Conservation (phyloP, 2,329 filamentous ascomycete species). For the Phyllosticta citribraziliensis region DNA sequence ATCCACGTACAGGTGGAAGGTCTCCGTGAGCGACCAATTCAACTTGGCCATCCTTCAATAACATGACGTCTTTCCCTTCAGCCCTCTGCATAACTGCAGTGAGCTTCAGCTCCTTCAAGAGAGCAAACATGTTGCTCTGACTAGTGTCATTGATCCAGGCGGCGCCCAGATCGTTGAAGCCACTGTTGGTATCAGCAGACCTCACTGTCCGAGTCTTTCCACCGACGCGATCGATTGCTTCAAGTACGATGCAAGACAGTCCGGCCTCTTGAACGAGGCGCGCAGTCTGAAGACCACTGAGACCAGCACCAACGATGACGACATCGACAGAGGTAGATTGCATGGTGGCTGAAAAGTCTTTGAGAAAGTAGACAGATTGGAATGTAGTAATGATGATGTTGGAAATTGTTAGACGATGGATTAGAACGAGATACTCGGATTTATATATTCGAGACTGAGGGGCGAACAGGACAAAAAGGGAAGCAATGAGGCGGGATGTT, state of each 20-base stretch:
- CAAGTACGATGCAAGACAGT: slow-evolving; percentile 35
- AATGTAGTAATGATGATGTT: neutral
- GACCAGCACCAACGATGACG: slow-evolving; percentile 37
- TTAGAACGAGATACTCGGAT: neutral
- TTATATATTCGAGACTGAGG: no score
- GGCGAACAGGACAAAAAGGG: no score
- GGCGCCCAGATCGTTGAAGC: slow-evolving; percentile 41
- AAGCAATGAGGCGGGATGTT: no score
- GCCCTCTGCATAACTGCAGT: slow-evolving; percentile 42
- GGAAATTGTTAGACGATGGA: neutral
- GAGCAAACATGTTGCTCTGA: slow-evolving; percentile 36
- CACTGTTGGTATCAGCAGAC: slow-evolving; percentile 21
- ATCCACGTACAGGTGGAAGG: neutral
- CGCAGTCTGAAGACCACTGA: slow-evolving; percentile 20
- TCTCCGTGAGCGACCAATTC: neutral
- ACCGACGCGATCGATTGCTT: slow-evolving; percentile 41
- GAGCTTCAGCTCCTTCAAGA: slow-evolving; percentile 33
- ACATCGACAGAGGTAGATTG: slow-evolving; percentile 3
- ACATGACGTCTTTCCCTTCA: slow-evolving; percentile 34
- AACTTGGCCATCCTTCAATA: slow-evolving; percentile 17
- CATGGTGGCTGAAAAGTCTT: neutral
- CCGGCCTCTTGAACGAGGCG: slow-evolving; percentile 29
- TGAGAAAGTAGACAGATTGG: neutral
- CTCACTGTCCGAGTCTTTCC: slow-evolving; percentile 39
- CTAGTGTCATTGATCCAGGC: slow-evolving; percentile 52